phyloP scores from a whole-genome alignment of 2,329 filamentous ascomycete genomes.

The Raffaelea arxii region DNA sequence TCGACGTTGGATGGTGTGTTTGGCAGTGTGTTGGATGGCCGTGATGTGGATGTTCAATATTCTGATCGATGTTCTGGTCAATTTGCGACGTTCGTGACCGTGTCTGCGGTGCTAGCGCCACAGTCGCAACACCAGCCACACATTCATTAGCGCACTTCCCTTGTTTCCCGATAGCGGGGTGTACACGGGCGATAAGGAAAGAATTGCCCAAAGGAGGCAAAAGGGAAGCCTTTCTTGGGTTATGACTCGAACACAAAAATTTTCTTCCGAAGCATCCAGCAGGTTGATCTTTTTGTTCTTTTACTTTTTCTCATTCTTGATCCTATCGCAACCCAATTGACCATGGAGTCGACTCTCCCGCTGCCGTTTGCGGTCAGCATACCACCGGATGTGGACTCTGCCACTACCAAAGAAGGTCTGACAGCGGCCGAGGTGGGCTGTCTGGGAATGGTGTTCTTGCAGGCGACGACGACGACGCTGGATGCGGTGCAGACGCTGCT shows the following conservation, averaged over 20 bases:
- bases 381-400: slow-evolving; percentile 32
- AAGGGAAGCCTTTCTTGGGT: too few relatives aligned
- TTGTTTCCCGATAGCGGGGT: too few relatives aligned
- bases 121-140: too few relatives aligned
- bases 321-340: slow-evolving; percentile 1
- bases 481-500: slow-evolving; percentile 38
- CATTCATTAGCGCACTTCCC: too few relatives aligned
- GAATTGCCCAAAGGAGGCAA: slow-evolving; percentile 4
- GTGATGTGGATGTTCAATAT: too few relatives aligned
- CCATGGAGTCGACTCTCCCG: slow-evolving; percentile 57
- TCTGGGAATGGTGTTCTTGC: slow-evolving; percentile 49
- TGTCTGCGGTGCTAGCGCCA: too few relatives aligned
- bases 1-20: too few relatives aligned
- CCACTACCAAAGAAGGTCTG: slow-evolving; percentile 36
- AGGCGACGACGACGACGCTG: slow-evolving; percentile 31
- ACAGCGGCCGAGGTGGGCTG: slow-evolving; percentile 47
- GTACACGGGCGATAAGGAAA: not conserved
- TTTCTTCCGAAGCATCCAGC: too few relatives aligned
- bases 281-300: too few relatives aligned
- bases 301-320: not conserved
- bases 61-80: too few relatives aligned
- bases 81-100: too few relatives aligned
- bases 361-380: slow-evolving; percentile 52
- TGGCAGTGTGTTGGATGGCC: too few relatives aligned
- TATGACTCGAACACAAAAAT: slow-evolving; percentile 3